Evolutionary conservation across 1,139 yeast genomes (phyloP).

Genomic region (Debaryomyces coudertii): DNA sequence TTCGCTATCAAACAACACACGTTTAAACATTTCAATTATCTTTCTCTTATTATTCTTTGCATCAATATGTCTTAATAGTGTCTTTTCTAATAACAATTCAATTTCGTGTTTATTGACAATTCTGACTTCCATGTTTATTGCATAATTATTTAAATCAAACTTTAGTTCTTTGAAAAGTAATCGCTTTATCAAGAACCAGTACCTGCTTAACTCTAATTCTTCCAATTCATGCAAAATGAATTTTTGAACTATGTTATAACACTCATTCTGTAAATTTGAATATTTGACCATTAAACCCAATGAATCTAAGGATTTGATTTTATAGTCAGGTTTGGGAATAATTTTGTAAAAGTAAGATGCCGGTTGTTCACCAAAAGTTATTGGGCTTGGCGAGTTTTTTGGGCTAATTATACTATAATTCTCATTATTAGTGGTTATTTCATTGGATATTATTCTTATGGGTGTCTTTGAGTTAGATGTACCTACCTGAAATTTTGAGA

Average conservation of each 20-base stretch:
- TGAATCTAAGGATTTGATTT: constrained; percentile 33
- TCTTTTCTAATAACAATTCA: constrained; percentile 16
- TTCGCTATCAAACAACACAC: constrained; percentile 12
- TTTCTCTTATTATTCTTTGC: constrained; percentile 15
- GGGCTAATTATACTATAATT: constrained; percentile 42
- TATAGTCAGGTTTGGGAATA: constrained; percentile 24
- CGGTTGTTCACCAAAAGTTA: constrained; percentile 73
- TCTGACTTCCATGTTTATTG: constrained; percentile 31
- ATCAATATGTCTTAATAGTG: constrained; percentile 21
- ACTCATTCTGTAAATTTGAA: constrained; percentile 50
- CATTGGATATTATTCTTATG: constrained; percentile 51
- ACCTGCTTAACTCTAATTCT: constrained; percentile 17
- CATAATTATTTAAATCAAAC: constrained; percentile 44
- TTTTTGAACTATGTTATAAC: constrained; percentile 22
- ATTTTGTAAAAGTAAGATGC: constrained; percentile 63
- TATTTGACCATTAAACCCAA: constrained; percentile 50
- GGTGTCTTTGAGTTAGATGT: constrained; percentile 58
- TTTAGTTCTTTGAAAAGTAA: constrained; percentile 27
- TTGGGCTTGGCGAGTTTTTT: constrained; percentile 20
- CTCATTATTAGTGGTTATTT: constrained; percentile 38
- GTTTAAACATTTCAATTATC: constrained; percentile 19
- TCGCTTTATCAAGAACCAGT: constrained; percentile 31
- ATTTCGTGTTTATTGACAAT: constrained; percentile 25
- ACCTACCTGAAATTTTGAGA: constrained; percentile 70
- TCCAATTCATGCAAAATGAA: constrained; percentile 13